Conservation (phyloP, 768 basidiomycete species). For the Mycena olivaceomarginata region DNA sequence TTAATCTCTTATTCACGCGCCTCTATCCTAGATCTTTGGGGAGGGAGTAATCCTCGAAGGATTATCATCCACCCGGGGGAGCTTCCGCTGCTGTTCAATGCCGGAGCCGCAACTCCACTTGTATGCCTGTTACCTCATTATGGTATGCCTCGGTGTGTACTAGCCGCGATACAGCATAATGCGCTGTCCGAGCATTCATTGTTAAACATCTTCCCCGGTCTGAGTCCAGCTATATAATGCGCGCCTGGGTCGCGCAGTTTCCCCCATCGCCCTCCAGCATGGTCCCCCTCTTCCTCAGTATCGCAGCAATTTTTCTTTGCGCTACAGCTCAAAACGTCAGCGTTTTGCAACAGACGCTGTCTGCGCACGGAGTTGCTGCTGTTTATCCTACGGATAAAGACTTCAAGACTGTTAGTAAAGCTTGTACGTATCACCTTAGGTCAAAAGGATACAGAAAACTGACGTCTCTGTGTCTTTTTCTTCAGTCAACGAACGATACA, state of each 20-base stretch:
- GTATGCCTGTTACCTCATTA: too few species aligned
- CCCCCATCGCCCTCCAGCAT: constrained; percentile 7
- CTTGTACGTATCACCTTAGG: constrained; percentile 17
- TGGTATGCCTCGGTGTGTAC: too few species aligned
- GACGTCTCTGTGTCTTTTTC: background rate
- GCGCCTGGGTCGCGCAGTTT: background rate
- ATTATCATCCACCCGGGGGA: too few species aligned
- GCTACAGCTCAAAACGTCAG: constrained; percentile 29
- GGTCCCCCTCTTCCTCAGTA: constrained; percentile 4
- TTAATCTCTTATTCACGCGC: too few species aligned
- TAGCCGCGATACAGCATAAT: too few species aligned
- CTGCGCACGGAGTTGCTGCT: constrained; percentile 33
- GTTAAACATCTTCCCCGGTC: background rate
- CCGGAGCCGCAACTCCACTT: too few species aligned
- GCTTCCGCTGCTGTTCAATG: too few species aligned
- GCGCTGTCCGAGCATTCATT: background rate
- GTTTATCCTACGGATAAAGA: constrained; percentile 36
- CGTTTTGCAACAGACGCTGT: constrained; percentile 27
- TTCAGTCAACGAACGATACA: constrained; percentile 63
- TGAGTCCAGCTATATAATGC: background rate
- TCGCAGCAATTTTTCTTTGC: constrained; percentile 19
- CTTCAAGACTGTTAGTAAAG: constrained; percentile 29
- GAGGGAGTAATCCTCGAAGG: too few species aligned
- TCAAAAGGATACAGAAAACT: background rate
- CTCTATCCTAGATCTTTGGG: too few species aligned